These are phyloP conservation scores for Sclerotinia trifoliorum DNA, from an alignment of 2,329 filamentous ascomycete genomes.

Conservation along the genomic window DNA sequence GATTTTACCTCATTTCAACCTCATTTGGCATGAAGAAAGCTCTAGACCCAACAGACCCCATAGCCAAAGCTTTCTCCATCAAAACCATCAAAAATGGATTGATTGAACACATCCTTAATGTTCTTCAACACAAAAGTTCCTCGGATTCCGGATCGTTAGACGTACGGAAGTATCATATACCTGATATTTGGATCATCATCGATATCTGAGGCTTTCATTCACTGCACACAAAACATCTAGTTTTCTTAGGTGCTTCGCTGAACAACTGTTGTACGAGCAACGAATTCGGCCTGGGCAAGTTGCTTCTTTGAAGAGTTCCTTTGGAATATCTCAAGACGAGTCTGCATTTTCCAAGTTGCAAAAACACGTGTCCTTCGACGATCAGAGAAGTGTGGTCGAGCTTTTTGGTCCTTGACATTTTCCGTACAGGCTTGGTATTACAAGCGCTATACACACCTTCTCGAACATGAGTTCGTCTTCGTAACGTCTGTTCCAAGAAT, in stretches of 20 bases:
- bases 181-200: neutral
- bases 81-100: neutral
- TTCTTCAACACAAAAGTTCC: neutral
- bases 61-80: slow-evolving; percentile 1
- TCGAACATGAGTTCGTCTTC: neutral
- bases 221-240: neutral
- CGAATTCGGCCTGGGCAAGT: neutral
- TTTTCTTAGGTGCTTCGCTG: neutral
- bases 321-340: neutral
- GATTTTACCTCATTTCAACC: slow-evolving; percentile 16
- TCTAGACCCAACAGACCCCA: slow-evolving; percentile 15
- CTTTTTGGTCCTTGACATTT: neutral
- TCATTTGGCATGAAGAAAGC: slow-evolving; percentile 15
- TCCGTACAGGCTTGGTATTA: neutral
- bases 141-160: neutral
- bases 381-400: neutral
- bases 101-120: neutral
- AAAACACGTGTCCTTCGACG: slow-evolving; percentile 7
- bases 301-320: neutral
- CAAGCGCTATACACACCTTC: neutral
- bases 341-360: neutral
- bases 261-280: neutral
- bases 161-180: neutral
- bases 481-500: neutral
- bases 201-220: neutral